phyloP scores from a whole-genome alignment of 2,329 filamentous ascomycete species.

The Colletotrichum ledebouriae region DNA sequence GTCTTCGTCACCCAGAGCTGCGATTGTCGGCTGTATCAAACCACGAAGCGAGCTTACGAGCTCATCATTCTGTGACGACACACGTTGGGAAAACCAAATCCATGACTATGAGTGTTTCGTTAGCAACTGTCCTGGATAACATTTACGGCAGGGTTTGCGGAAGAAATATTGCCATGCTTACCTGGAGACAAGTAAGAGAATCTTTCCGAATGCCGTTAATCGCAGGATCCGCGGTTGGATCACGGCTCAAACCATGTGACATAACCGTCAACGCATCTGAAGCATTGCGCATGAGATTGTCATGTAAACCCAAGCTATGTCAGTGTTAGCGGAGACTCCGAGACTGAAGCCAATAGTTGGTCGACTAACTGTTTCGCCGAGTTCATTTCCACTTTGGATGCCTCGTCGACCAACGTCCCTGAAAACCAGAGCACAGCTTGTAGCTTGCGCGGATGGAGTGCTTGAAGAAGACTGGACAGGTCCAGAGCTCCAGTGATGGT shows the following conservation, averaged over 20 bases:
- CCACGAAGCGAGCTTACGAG: constrained; percentile 71
- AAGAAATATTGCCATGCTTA: constrained; percentile 48
- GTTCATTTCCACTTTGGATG: constrained; percentile 75
- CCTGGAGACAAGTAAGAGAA: constrained; percentile 72
- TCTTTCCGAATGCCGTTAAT: constrained; percentile 62
- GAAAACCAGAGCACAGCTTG: constrained; percentile 75
- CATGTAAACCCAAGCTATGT: constrained; percentile 55
- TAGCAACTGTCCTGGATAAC: not conserved
- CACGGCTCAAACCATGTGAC: constrained; percentile 50
- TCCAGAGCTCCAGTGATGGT: constrained; percentile 52
- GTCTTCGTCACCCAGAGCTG: constrained; percentile 70
- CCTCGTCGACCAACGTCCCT: constrained; percentile 74
- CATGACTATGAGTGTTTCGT: constrained; percentile 67
- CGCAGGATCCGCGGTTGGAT: constrained; percentile 44
- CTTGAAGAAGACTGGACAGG: constrained; percentile 61
- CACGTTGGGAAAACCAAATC: constrained; percentile 79
- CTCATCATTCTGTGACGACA: constrained; percentile 68
- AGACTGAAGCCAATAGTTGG: constrained; percentile 1
- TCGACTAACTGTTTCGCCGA: constrained; percentile 66
- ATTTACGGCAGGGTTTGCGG: not conserved
- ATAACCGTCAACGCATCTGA: constrained; percentile 58
- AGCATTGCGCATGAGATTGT: constrained; percentile 56
- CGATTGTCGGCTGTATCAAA: constrained; percentile 71
- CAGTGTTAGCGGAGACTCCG: not conserved
- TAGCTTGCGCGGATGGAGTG: constrained; percentile 61